Conservation (phyloP, 2,329 filamentous ascomycete species). For the Penicillium sp. region DNA sequence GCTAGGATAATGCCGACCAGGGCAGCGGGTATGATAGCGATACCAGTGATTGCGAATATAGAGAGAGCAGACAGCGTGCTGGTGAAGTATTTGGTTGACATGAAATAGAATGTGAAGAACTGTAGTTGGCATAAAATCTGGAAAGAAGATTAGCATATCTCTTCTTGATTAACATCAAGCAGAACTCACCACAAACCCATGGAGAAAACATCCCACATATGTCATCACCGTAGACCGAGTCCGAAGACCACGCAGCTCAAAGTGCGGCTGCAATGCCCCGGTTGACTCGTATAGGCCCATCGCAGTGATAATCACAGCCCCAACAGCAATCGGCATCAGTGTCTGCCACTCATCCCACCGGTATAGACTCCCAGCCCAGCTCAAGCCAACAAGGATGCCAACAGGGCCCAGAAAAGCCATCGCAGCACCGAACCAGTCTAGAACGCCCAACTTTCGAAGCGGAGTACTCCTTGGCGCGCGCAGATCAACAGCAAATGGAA, state of each 20-base stretch:
- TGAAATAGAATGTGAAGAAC: slow-evolving; percentile 42
- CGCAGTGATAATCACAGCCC: slow-evolving; percentile 26
- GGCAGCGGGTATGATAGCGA: slow-evolving; percentile 21
- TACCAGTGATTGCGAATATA: slow-evolving; percentile 35
- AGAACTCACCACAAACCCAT: slow-evolving; percentile 42
- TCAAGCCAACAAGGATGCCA: slow-evolving; percentile 40
- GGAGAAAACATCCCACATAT: slow-evolving; percentile 40
- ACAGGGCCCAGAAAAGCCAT: slow-evolving; percentile 39
- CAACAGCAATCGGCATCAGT: slow-evolving; percentile 38
- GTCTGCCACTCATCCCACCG: slow-evolving; percentile 39
- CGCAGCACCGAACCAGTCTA: slow-evolving; percentile 43
- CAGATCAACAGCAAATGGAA: slow-evolving; percentile 31
- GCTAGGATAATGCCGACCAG: slow-evolving; percentile 19
- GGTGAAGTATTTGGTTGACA: slow-evolving; percentile 32
- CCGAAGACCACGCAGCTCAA: slow-evolving; percentile 37
- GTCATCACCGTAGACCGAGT: slow-evolving; percentile 34
- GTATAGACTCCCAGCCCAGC: slow-evolving; percentile 41
- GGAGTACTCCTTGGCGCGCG: slow-evolving; percentile 21
- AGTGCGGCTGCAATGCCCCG: slow-evolving; percentile 33
- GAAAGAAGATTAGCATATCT: not conserved
- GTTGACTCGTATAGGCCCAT: slow-evolving; percentile 36
- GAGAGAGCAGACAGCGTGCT: slow-evolving; percentile 36
- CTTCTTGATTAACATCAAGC: not conserved
- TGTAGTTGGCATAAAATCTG: slow-evolving; percentile 43
- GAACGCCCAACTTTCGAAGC: slow-evolving; percentile 20